A percentile compares a stretch with the other conserved stretches of the same genome.
These are phyloP conservation scores for Pleurotus giganteus DNA, from an alignment of 768 basidiomycete genomes.

Conservation along the genomic window DNA sequence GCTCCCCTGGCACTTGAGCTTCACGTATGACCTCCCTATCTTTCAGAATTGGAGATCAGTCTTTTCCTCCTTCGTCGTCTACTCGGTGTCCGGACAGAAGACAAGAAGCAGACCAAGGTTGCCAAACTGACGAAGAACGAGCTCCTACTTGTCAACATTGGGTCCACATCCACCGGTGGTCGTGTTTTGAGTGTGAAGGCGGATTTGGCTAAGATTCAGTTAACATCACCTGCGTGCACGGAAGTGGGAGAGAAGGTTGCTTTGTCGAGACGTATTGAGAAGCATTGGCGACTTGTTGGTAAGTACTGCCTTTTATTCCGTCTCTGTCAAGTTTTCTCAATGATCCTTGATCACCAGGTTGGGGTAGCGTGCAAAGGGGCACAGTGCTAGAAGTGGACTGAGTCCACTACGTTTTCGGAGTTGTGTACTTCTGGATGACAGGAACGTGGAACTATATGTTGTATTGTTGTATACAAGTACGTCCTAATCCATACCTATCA, in stretches of 20 bases:
- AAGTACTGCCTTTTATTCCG: constrained; percentile 30
- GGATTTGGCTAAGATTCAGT: constrained; percentile 90
- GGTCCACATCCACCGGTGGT: constrained; percentile 95
- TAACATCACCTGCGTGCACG: constrained; percentile 94
- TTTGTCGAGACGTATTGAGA: constrained; percentile 90
- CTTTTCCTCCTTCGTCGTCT: constrained; percentile 93
- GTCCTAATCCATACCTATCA: not conserved
- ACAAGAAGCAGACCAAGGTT: constrained; percentile 98
- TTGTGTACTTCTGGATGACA: not conserved
- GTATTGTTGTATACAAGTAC: constrained; percentile 1
- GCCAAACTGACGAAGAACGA: constrained; percentile 90
- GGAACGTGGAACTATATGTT: not conserved
- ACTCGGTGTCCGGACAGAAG: constrained; percentile 97
- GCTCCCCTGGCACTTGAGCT: not conserved
- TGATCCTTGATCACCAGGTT: constrained; percentile 30
- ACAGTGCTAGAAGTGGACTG: constrained; percentile 80
- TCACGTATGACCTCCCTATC: not conserved
- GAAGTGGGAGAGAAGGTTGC: constrained; percentile 99
- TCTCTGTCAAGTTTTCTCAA: not conserved
- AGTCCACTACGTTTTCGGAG: not conserved
- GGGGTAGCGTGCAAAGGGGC: constrained; percentile 84
- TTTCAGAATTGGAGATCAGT: constrained; percentile 82
- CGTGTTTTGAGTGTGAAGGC: constrained; percentile 93
- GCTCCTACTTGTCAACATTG: constrained; percentile 94
- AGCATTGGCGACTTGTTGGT: constrained; percentile 98